Conservation (phyloP, 2,329 filamentous ascomycete genomes). For the Uncinocarpus reesii region DNA sequence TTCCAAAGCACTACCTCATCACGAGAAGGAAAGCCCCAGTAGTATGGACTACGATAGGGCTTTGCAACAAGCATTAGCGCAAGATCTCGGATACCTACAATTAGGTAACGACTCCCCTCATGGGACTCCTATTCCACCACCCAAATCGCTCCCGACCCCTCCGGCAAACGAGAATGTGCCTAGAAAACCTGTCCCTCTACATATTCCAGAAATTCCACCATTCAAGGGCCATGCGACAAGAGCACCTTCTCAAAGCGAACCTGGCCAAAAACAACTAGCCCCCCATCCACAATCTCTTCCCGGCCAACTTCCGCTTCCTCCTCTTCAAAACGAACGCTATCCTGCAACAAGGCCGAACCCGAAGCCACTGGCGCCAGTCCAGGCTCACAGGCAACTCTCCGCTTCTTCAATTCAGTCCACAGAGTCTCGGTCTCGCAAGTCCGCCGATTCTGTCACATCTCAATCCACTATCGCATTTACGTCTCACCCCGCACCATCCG, state of each 20-base stretch:
- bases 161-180: conserved; percentile 15
- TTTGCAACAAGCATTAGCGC: conserved; percentile 34
- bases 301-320: conserved; percentile 23
- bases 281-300: conserved; percentile 16
- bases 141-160: conserved; percentile 12
- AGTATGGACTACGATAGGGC: conserved; percentile 34
- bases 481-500: conserved; percentile 17
- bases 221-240: conserved; percentile 23
- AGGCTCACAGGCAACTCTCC: conserved; percentile 7
- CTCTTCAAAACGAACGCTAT: conserved; percentile 19
- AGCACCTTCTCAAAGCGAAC: conserved; percentile 16
- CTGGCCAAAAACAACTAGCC: conserved; percentile 10
- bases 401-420: conserved; percentile 4
- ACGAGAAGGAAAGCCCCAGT: conserved; percentile 29
- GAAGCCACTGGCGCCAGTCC: not conserved
- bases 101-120: conserved; percentile 24
- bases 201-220: conserved; percentile 28
- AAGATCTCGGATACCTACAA: conserved; percentile 34
- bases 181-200: conserved; percentile 24
- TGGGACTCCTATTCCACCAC: conserved; percentile 16
- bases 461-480: conserved; percentile 14
- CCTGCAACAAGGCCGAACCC: conserved; percentile 15
- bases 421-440: conserved; percentile 1
- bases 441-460: conserved; percentile 8
- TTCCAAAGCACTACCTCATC: conserved; percentile 27